Evolutionary conservation across 192 early-diverging fungal species (phyloP).

Genomic region (Chytriomyces confervae): DNA sequence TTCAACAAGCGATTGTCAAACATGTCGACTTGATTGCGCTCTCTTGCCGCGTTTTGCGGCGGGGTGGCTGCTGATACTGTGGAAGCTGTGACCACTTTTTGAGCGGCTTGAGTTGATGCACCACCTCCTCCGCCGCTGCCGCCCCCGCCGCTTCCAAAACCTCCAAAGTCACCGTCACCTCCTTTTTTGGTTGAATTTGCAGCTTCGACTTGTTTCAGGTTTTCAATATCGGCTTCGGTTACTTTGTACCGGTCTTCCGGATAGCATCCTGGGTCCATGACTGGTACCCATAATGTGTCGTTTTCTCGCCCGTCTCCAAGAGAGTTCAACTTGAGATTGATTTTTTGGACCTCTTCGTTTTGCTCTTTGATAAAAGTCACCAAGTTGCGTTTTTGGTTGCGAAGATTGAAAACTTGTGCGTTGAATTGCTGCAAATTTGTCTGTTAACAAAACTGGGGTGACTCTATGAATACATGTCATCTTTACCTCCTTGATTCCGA

Average conservation of each 20-base stretch:
- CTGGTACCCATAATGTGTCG: conserved; percentile 35
- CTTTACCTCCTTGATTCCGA: conserved; percentile 60
- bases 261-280: conserved; percentile 52
- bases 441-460: too few relatives aligned
- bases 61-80: neutral
- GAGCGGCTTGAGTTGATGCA: neutral
- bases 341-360: conserved; percentile 39
- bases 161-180: conserved; percentile 46
- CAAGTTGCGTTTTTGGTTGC: conserved; percentile 46
- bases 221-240: conserved; percentile 52
- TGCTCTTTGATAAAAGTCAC: conserved; percentile 39
- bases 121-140: conserved; percentile 1
- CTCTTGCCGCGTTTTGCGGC: neutral
- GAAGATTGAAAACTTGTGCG: conserved; percentile 46
- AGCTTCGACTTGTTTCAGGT: conserved; percentile 47
- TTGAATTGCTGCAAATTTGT: conserved; percentile 52
- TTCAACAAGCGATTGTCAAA: neutral
- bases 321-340: conserved; percentile 46
- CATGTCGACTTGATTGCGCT: conserved; percentile 1
- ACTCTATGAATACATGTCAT: neutral
- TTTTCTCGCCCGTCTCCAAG: conserved; percentile 42
- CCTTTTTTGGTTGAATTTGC: conserved; percentile 33
- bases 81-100: neutral
- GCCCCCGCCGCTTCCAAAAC: conserved; percentile 45
- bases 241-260: conserved; percentile 60